Evolutionary conservation across 352 stramenopile species (phyloP).

Genomic region (Pythium utonaiense): DNA sequence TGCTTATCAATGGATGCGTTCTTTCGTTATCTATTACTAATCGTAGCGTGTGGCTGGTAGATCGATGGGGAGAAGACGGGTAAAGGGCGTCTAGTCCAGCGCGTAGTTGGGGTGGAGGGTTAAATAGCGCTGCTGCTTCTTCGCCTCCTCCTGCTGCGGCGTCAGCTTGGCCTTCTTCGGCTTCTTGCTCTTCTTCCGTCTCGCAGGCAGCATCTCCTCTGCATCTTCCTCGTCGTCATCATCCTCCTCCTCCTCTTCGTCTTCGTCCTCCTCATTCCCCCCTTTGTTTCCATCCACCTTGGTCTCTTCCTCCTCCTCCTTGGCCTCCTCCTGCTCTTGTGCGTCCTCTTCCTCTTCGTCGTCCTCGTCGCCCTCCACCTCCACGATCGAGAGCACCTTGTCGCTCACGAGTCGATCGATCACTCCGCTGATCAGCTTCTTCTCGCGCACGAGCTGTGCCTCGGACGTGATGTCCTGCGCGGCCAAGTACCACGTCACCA

Average conservation of each 20-base stretch:
- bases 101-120: constrained; percentile 80
- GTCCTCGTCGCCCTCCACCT: constrained; percentile 55
- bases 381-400: constrained; percentile 70
- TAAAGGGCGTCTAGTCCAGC: constrained; percentile 33
- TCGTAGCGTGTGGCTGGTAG: too few relatives aligned
- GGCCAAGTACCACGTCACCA: constrained; percentile 83
- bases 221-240: constrained; percentile 10
- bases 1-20: constrained; percentile 2
- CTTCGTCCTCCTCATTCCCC: constrained; percentile 21
- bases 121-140: constrained; percentile 71
- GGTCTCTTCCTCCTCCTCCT: constrained; percentile 21
- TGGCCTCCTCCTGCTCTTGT: constrained; percentile 6
- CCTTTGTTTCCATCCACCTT: constrained; percentile 21
- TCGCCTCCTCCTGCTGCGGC: constrained; percentile 41
- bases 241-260: constrained; percentile 6
- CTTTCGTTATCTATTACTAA: too few relatives aligned
- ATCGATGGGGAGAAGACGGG: background rate
- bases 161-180: constrained; percentile 27
- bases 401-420: constrained; percentile 80
- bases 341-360: constrained; percentile 13
- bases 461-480: constrained; percentile 86
- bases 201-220: constrained; percentile 4
- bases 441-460: constrained; percentile 68
- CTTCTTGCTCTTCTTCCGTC: constrained; percentile 4
- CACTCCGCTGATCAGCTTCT: constrained; percentile 79